These are phyloP conservation scores for Penicillium hordei DNA, from an alignment of 2,329 filamentous ascomycete species.

Conservation along the genomic window DNA sequence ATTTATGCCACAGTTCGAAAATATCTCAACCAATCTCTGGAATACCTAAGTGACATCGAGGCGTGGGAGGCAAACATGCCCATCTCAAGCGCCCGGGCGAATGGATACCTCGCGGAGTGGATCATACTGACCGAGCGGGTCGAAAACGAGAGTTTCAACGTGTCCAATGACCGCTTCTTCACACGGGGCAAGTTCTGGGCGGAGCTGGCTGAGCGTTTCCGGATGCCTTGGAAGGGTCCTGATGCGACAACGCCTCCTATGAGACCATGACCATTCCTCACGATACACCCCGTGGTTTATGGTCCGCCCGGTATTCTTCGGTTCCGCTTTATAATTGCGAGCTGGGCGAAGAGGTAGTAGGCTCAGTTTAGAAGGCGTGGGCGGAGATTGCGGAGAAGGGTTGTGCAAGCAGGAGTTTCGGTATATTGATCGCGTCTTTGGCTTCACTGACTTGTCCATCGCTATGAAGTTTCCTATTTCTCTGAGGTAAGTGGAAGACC, in stretches of 20 bases:
- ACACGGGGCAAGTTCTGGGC: constrained; percentile 53
- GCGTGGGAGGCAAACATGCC: constrained; percentile 43
- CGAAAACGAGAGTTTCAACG: constrained; percentile 52
- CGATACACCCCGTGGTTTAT: constrained; percentile 39
- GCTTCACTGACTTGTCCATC: constrained; percentile 39
- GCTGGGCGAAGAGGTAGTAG: too few relatives aligned
- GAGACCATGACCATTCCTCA: constrained; percentile 27
- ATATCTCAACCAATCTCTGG: constrained; percentile 42
- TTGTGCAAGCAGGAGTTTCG: constrained; percentile 45
- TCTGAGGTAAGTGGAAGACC: constrained; percentile 28
- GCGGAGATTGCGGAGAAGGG: constrained; percentile 2
- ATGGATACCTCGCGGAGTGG: constrained; percentile 39
- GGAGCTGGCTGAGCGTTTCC: constrained; percentile 48
- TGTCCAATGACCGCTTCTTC: constrained; percentile 47
- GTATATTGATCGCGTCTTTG: constrained; percentile 49
- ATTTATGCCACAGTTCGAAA: constrained; percentile 39
- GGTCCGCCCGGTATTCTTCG: constrained; percentile 44
- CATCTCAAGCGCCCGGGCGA: constrained; percentile 5
- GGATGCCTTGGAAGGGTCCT: constrained; percentile 39
- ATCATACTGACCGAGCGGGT: constrained; percentile 45
- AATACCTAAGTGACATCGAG: constrained; percentile 1
- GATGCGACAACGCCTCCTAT: constrained; percentile 22
- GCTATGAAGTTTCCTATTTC: constrained; percentile 19
- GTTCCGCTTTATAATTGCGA: constrained; percentile 42
- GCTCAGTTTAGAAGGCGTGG: constrained; percentile 51